Evolutionary conservation across 768 basidiomycete species (phyloP).

Genomic region (Psilocybe tampanensis): DNA sequence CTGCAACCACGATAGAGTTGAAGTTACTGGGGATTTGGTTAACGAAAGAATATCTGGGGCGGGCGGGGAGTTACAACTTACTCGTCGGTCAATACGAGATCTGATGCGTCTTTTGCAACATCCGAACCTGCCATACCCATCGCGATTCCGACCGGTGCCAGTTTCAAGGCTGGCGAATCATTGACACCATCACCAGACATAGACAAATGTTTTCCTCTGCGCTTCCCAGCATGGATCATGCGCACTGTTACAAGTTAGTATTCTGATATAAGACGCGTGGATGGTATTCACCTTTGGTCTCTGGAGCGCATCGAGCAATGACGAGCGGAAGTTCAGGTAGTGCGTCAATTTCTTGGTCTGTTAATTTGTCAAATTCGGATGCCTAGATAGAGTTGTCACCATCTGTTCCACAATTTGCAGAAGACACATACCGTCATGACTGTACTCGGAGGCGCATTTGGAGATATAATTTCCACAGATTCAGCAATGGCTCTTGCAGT

Average conservation of each 20-base stretch:
- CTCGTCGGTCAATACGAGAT: slow-evolving; percentile 62
- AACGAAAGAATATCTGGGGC: not conserved
- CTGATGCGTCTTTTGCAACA: slow-evolving; percentile 56
- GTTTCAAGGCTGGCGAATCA: slow-evolving; percentile 58
- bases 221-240: slow-evolving; percentile 62
- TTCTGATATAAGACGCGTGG: not conserved
- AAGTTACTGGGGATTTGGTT: slow-evolving; percentile 42
- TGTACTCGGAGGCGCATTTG: slow-evolving; percentile 38
- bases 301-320: slow-evolving; percentile 59
- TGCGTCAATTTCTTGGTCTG: slow-evolving; percentile 51
- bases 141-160: slow-evolving; percentile 57
- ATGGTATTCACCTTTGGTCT: slow-evolving; percentile 40
- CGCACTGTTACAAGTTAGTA: slow-evolving; percentile 29
- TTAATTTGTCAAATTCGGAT: slow-evolving; percentile 52
- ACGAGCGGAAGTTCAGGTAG: slow-evolving; percentile 57
- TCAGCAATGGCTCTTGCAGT: slow-evolving; percentile 56
- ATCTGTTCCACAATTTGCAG: not conserved
- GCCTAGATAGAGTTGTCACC: slow-evolving; percentile 22
- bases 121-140: slow-evolving; percentile 61
- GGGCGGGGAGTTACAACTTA: slow-evolving; percentile 14
- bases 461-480: slow-evolving; percentile 47
- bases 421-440: slow-evolving; percentile 35
- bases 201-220: slow-evolving; percentile 51
- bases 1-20: slow-evolving; percentile 59
- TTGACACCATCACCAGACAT: slow-evolving; percentile 66